Evolutionary conservation across 805 yeast genomes (phyloP).

Genomic region (Candida sphagnicola): DNA sequence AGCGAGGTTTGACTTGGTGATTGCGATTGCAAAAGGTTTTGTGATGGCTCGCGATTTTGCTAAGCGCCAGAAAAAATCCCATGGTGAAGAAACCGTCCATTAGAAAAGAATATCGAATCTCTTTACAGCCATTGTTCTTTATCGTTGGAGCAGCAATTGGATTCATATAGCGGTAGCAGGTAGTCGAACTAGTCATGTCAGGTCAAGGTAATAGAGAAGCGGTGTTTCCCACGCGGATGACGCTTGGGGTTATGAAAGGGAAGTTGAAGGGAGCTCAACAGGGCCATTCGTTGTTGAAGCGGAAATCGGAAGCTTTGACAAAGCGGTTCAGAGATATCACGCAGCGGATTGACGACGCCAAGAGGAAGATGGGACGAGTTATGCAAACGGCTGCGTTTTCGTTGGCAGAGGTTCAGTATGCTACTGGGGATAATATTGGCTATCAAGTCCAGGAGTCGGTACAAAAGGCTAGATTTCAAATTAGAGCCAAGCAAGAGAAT

Average conservation of each 20-base stretch:
- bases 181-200: conserved; percentile 43
- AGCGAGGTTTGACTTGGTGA: not conserved
- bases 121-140: too few relatives aligned
- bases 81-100: too few relatives aligned
- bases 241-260: conserved; percentile 89
- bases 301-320: conserved; percentile 96
- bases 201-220: conserved; percentile 84
- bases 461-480: conserved; percentile 84
- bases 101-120: too few relatives aligned
- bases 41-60: too few relatives aligned
- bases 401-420: conserved; percentile 93
- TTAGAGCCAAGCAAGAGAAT: conserved; percentile 89
- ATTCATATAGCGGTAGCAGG: not conserved
- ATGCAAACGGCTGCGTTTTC: conserved; percentile 99
- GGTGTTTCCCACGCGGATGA: conserved; percentile 97
- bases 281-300: conserved; percentile 88
- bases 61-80: too few relatives aligned
- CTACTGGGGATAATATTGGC: conserved; percentile 93
- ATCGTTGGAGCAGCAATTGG: conserved; percentile 1
- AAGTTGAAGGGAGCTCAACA: conserved; percentile 96
- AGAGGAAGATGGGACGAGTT: conserved; percentile 95
- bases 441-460: conserved; percentile 96
- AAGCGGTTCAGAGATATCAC: conserved; percentile 96
- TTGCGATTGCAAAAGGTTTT: too few relatives aligned
- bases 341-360: conserved; percentile 88